Evolutionary conservation across 2,329 filamentous ascomycete genomes (phyloP).

Genomic region (Rosellinia necatrix): DNA sequence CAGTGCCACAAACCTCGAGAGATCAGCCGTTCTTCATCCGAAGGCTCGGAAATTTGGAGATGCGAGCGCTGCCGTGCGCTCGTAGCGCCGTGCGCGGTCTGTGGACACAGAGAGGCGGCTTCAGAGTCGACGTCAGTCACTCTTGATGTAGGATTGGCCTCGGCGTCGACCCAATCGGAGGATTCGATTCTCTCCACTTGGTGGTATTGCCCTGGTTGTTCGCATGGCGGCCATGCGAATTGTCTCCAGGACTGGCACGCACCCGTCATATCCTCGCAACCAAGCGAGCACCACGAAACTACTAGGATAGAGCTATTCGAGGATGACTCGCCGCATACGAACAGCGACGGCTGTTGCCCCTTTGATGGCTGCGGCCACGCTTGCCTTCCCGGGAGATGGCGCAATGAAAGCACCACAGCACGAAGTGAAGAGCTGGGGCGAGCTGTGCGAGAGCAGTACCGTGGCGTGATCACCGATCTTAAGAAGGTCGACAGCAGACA

Average conservation of each 20-base stretch:
- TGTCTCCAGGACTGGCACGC: constrained; percentile 66
- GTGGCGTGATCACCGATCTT: constrained; percentile 30
- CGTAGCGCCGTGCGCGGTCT: constrained; percentile 64
- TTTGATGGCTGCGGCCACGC: constrained; percentile 69
- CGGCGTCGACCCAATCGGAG: constrained; percentile 16
- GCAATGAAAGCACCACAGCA: constrained; percentile 51
- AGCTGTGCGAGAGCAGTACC: constrained; percentile 50
- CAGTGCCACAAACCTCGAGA: constrained; percentile 62
- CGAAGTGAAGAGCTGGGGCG: constrained; percentile 58
- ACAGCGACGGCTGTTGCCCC: constrained; percentile 64
- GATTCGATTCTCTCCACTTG: constrained; percentile 51
- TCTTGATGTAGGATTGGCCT: constrained; percentile 32
- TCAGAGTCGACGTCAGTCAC: constrained; percentile 39
- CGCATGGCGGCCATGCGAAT: constrained; percentile 64
- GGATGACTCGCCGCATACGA: constrained; percentile 43
- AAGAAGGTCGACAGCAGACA: constrained; percentile 23
- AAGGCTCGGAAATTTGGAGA: constrained; percentile 55
- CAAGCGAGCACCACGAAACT: constrained; percentile 3
- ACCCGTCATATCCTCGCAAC: constrained; percentile 30
- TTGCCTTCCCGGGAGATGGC: constrained; percentile 62
- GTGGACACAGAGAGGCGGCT: constrained; percentile 56
- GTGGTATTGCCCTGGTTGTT: constrained; percentile 68
- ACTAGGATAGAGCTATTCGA: constrained; percentile 22
- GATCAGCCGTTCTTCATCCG: constrained; percentile 50
- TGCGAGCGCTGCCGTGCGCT: constrained; percentile 60